Evolutionary conservation across 2,329 filamentous ascomycete genomes (phyloP).

Genomic region (Colletotrichum sp.): DNA sequence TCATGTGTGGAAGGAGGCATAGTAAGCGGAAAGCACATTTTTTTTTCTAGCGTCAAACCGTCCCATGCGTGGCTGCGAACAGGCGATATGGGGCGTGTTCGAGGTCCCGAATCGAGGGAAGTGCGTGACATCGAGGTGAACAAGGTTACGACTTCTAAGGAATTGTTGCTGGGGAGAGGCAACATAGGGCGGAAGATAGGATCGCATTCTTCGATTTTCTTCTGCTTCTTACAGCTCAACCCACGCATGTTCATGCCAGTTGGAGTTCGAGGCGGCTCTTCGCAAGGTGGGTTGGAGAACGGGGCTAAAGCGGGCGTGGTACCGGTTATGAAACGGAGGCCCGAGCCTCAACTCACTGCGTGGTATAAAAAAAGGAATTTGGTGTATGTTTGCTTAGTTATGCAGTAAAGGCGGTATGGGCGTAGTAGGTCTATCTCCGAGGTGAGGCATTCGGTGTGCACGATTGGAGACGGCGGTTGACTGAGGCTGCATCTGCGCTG

Average conservation of each 20-base stretch:
- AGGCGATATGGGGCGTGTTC: constrained; percentile 3
- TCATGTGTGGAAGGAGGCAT: not conserved
- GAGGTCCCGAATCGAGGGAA: not conserved
- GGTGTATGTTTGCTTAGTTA: not conserved
- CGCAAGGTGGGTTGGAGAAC: not conserved
- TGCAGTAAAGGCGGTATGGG: not conserved
- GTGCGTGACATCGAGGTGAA: not conserved
- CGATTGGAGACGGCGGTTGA: not conserved
- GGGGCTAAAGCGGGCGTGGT: not conserved
- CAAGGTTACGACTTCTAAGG: not conserved
- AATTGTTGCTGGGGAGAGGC: not conserved
- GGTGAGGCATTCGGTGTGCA: not conserved
- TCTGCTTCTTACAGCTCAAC: not conserved
- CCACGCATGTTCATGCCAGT: not conserved
- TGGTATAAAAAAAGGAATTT: not conserved
- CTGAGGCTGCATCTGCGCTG: not conserved
- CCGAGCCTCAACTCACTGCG: not conserved
- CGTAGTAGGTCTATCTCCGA: not conserved
- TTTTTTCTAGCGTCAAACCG: constrained; percentile 7
- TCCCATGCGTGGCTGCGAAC: constrained; percentile 7
- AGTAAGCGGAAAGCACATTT: not conserved
- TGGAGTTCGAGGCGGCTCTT: not conserved
- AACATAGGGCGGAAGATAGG: not conserved
- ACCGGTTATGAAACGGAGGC: constrained; percentile 16
- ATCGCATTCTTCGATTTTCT: not conserved